Percentiles rank a stretch among this genome's conserved stretches.
Conservation (phyloP, 176 grass and related monocot genomes). For the Oryza rufipogon region DNA sequence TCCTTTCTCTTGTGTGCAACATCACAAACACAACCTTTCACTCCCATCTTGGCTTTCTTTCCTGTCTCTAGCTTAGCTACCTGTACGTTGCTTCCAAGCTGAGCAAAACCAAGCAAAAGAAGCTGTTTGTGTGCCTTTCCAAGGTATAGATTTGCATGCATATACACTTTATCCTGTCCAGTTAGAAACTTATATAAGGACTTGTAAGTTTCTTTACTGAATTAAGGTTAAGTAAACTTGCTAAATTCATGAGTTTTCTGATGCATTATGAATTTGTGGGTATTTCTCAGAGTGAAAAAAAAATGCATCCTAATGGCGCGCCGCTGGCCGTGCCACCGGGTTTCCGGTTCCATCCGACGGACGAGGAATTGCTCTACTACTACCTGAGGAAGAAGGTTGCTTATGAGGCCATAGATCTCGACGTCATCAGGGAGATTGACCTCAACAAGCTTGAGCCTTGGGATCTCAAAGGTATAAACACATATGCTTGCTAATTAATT, state of each 20-base stretch:
- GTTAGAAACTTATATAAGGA: conserved; percentile 17
- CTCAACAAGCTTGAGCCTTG: conserved; percentile 93
- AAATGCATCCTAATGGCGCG: conserved; percentile 56
- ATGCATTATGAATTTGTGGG: background rate
- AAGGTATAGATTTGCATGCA: conserved; percentile 24
- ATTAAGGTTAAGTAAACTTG: background rate
- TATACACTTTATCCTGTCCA: no score
- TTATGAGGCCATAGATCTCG: conserved; percentile 74
- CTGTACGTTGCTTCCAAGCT: conserved; percentile 35
- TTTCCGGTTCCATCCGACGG: conserved; percentile 86
- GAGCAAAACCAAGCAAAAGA: conserved; percentile 30
- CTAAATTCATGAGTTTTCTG: background rate
- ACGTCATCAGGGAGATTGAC: conserved; percentile 82
- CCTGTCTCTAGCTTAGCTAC: conserved; percentile 50
- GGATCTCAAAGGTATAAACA: conserved; percentile 68
- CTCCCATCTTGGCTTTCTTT: conserved; percentile 52
- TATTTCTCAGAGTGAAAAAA: conserved; percentile 33
- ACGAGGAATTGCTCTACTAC: conserved; percentile 87
- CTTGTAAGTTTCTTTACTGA: background rate
- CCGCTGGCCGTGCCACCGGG: conserved; percentile 69
- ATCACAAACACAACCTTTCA: conserved; percentile 41
- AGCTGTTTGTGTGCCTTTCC: conserved; percentile 10
- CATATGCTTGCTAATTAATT: no score
- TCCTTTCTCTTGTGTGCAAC: conserved; percentile 1
- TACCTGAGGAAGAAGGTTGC: conserved; percentile 84